These are phyloP conservation scores for Moesziomyces sp. DNA, from an alignment of 1,284 basidiomycete species.

Conservation along the genomic window DNA sequence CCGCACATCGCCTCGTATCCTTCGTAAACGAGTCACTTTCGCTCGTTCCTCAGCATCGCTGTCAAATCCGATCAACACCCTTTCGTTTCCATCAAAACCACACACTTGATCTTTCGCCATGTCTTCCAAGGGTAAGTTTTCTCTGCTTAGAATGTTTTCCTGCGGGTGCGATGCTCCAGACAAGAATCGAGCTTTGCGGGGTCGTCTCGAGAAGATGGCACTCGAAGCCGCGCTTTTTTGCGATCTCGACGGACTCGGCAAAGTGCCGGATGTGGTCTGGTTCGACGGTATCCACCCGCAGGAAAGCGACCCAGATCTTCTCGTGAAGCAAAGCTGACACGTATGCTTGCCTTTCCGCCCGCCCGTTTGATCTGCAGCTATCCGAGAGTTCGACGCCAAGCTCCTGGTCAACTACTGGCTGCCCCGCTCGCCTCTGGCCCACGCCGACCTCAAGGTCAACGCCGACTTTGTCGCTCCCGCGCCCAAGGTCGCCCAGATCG, in stretches of 20 bases:
- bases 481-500: conserved; percentile 70
- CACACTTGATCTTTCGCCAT: conserved; percentile 29
- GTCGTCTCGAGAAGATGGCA: neutral
- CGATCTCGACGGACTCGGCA: too few species aligned
- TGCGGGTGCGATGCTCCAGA: too few species aligned
- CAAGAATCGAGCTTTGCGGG: too few species aligned
- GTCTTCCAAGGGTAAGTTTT: conserved; percentile 55
- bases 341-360: neutral
- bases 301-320: neutral
- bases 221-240: too few species aligned
- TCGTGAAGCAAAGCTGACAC: conserved; percentile 2
- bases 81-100: neutral
- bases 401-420: conserved; percentile 68
- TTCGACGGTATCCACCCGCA: neutral
- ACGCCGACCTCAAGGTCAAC: conserved; percentile 57
- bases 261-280: too few species aligned
- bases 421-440: conserved; percentile 62
- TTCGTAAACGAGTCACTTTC: conserved; percentile 2
- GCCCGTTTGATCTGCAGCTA: conserved; percentile 35
- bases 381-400: conserved; percentile 67
- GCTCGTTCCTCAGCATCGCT: conserved; percentile 2
- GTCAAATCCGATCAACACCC: conserved; percentile 3
- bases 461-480: conserved; percentile 62
- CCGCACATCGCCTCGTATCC: conserved; percentile 20
- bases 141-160: too few species aligned